These are phyloP conservation scores for Earliella scabrosa DNA, from an alignment of 1,284 basidiomycete genomes.

Conservation along the genomic window DNA sequence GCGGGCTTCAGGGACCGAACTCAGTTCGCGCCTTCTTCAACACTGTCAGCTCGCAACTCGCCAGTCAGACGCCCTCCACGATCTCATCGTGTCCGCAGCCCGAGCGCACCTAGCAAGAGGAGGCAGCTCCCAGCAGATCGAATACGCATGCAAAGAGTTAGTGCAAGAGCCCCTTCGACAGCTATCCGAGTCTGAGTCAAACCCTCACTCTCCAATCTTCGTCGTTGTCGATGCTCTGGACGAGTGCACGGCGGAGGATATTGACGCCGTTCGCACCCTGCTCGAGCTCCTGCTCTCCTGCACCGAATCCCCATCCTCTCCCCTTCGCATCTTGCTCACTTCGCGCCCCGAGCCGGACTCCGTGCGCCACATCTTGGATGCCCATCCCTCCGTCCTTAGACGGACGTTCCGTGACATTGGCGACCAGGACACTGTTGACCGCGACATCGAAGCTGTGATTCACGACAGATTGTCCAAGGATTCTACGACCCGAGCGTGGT, in stretches of 20 bases:
- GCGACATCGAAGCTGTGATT: too few relatives aligned
- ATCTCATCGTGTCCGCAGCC: too few relatives aligned
- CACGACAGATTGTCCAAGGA: too few relatives aligned
- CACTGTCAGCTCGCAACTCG: constrained; percentile 8
- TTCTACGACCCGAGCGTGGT: neutral
- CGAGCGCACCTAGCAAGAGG: neutral
- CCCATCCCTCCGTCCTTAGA: too few relatives aligned
- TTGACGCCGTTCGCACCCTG: constrained; percentile 3
- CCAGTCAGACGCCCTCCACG: neutral
- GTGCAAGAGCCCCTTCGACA: too few relatives aligned
- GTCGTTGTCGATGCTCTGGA: constrained; percentile 5
- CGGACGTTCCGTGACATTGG: too few relatives aligned
- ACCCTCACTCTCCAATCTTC: too few relatives aligned
- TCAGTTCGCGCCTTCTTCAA: constrained; percentile 7
- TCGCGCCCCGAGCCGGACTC: neutral
- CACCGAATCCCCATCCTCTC: neutral
- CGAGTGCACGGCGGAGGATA: constrained; percentile 1
- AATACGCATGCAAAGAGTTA: too few relatives aligned
- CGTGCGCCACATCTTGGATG: neutral
- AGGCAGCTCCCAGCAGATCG: neutral
- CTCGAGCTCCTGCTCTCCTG: neutral
- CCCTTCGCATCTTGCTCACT: neutral
- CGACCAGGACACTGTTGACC: too few relatives aligned
- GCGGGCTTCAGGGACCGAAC: too few relatives aligned
- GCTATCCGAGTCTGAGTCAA: too few relatives aligned